Base-by-base conservation (phyloP, 2,329 filamentous ascomycete genomes). In the Colletotrichum sp. region DNA sequence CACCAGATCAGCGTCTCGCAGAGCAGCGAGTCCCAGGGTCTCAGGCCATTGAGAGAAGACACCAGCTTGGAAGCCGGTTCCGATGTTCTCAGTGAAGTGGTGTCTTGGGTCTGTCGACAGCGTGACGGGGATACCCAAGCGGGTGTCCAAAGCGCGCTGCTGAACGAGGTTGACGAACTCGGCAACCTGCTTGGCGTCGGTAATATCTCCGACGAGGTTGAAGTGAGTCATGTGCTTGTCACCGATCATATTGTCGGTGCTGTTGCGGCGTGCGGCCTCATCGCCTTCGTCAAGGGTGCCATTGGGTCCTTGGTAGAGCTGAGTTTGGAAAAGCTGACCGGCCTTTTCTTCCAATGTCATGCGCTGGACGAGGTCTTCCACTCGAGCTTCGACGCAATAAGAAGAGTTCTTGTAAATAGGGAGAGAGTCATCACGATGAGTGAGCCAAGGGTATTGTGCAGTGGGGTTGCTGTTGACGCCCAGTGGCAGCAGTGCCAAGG, bases 1-100 rank as follows among this genome's bases (percentile, higher is more conserved):
- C 2, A 88, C 86, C 0, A 89, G 78, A 1, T 84, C 81, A 0
- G 86, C 80, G 18, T 86, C 84, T 4, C 88, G 82, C 0, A 90
- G 77, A 0, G 89, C 89, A 8, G 87, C 89, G 10, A 90, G 80
- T 0, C 89, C 89, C 9, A 89, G 78, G 0, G 85, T 85, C 72
- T 89, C 87, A 0, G 89, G 89, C 88, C 89, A 90, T 69, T 88
- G 85, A 0, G 86, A 88, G 75, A 90, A 86, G 1, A 80, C 81
- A 0, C 84, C 86, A 0, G 87, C 86, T 0, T 80, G 79, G 75
- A 87, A 86, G 0, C 84, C 85, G 4, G 85, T 87, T 4, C 85
- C 87, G 2, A 86, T 75, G 38, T 86, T 85, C 32, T 86, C 83
- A 1, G 84, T 85, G 78, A 87, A 88, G 5, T 84, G 81, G 73